Conservation (phyloP, 257 asterid species). For the Oldenlandia corymbosa region DNA sequence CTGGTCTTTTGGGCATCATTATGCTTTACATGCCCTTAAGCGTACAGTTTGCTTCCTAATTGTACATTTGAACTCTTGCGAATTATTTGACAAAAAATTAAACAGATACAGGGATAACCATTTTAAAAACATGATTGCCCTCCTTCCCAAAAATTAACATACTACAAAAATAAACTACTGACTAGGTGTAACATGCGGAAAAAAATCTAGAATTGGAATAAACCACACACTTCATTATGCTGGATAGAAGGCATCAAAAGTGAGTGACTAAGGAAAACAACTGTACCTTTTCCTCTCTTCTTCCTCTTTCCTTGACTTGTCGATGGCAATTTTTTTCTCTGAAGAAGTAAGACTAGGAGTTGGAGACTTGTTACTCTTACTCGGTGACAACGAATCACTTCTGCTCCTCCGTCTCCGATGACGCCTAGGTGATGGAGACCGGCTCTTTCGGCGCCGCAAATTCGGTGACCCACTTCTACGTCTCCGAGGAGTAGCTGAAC, state of each 20-base stretch:
- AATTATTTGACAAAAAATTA: too few relatives aligned
- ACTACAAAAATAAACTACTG: not conserved
- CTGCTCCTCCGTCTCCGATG: slow-evolving; percentile 58
- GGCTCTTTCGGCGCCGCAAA: slow-evolving; percentile 57
- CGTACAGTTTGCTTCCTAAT: not conserved
- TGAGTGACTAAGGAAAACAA: not conserved
- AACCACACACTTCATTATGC: not conserved
- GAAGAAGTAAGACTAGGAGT: slow-evolving; percentile 47
- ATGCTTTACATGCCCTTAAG: not conserved
- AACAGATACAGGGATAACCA: too few relatives aligned
- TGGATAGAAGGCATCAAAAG: not conserved
- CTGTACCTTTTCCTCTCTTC: slow-evolving; percentile 65
- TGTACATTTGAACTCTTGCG: not conserved
- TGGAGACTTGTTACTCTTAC: slow-evolving; percentile 41
- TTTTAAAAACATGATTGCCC: too few relatives aligned
- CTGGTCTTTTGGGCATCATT: not conserved
- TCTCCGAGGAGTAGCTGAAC: slow-evolving; percentile 45
- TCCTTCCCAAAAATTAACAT: too few relatives aligned
- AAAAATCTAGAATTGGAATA: not conserved
- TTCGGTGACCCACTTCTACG: slow-evolving; percentile 62
- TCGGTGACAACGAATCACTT: slow-evolving; percentile 59
- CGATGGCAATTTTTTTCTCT: slow-evolving; percentile 49
- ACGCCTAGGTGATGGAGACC: slow-evolving; percentile 58
- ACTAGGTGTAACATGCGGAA: too few relatives aligned
- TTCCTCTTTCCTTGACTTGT: slow-evolving; percentile 58